Evolutionary conservation across 345 rosid species (phyloP).

Genomic region (Syzygium aromaticum): DNA sequence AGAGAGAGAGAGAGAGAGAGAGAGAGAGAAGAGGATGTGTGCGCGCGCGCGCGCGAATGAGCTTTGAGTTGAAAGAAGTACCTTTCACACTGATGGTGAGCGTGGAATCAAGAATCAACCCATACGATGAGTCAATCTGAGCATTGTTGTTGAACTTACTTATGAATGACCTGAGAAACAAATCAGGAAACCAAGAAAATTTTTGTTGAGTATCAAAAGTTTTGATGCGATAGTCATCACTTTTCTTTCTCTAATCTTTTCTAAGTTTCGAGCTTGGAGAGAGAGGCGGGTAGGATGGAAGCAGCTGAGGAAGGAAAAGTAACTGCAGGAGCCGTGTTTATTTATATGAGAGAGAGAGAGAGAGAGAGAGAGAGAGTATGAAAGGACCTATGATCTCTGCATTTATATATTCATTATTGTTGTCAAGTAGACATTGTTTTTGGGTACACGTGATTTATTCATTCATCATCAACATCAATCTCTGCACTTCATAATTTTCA

Average conservation of each 20-base stretch:
- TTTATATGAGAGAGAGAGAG: neutral
- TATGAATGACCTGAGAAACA: neutral
- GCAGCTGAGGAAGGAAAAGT: constrained; percentile 9
- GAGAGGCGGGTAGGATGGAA: neutral
- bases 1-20: neutral
- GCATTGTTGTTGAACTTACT: neutral
- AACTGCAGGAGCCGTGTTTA: neutral
- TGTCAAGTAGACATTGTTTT: neutral
- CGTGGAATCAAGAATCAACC: neutral
- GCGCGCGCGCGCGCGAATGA: neutral
- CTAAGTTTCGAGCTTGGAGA: neutral
- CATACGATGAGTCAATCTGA: neutral
- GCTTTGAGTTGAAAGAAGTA: neutral
- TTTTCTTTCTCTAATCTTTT: neutral
- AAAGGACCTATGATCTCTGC: neutral
- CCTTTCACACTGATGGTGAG: neutral
- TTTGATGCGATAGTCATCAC: neutral
- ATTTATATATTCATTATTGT: neutral
- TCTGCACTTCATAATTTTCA: neutral
- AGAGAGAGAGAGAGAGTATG: neutral
- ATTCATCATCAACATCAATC: neutral
- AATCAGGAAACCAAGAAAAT: neutral
- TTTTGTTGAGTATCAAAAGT: neutral
- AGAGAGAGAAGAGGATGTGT: neutral
- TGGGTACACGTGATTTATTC: neutral